Evolutionary conservation across 2,329 filamentous ascomycete species (phyloP).

Genomic region (Emmonsiellopsis sp.): DNA sequence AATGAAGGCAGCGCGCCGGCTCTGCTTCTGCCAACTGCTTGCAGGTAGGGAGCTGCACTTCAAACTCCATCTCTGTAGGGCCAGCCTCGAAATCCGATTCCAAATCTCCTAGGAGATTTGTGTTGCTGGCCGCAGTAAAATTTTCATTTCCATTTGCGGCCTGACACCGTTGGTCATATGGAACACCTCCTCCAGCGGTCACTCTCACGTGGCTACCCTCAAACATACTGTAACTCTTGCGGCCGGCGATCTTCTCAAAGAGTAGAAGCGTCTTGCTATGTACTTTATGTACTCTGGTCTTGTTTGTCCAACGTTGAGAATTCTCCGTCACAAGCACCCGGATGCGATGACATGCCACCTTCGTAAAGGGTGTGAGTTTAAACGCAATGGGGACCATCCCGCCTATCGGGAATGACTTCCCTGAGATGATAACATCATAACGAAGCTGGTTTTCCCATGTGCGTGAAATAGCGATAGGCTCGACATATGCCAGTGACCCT

Average conservation of each 20-base stretch:
- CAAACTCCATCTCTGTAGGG: conserved; percentile 90
- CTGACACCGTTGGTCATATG: conserved; percentile 51
- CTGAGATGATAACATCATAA: conserved; percentile 93
- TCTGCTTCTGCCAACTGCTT: conserved; percentile 68
- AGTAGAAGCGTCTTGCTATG: conserved; percentile 78
- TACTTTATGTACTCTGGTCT: conserved; percentile 74
- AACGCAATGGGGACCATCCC: conserved; percentile 86
- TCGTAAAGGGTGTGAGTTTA: conserved; percentile 84
- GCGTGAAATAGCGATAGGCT: conserved; percentile 86
- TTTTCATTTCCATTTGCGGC: conserved; percentile 46
- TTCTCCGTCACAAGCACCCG: conserved; percentile 88
- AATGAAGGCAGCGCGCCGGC: conserved; percentile 60
- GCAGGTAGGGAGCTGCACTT: conserved; percentile 83
- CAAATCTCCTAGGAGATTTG: conserved; percentile 74
- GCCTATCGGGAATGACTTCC: conserved; percentile 87
- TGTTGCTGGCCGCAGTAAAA: conserved; percentile 44
- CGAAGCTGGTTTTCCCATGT: conserved; percentile 94
- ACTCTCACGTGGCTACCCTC: conserved; percentile 68
- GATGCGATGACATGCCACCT: conserved; percentile 86
- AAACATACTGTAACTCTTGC: conserved; percentile 62
- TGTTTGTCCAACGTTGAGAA: conserved; percentile 81
- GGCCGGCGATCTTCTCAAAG: conserved; percentile 80
- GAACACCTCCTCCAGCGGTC: conserved; percentile 70
- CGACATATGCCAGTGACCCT: conserved; percentile 78
- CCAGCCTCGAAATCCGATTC: conserved; percentile 69